These are phyloP conservation scores for Taphrina wiesneri DNA, from an alignment of 1,139 yeast genomes.

Conservation along the genomic window DNA sequence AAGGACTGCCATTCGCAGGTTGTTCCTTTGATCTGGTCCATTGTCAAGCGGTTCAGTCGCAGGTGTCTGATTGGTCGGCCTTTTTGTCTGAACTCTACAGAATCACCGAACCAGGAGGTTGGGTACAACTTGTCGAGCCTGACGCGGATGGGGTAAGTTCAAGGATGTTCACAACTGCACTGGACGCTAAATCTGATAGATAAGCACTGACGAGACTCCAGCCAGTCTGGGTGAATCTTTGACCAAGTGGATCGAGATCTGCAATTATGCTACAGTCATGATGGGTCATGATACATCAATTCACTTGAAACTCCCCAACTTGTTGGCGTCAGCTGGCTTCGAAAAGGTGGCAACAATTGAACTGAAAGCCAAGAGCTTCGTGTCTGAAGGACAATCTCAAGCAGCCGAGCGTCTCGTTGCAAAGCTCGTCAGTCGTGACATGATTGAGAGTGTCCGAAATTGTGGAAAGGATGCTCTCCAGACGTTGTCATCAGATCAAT, in stretches of 20 bases:
- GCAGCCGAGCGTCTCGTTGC: neutral
- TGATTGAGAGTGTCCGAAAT: neutral
- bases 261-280: neutral
- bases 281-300: neutral
- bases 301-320: neutral
- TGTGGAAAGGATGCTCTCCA: slow-evolving; percentile 4
- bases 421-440: neutral
- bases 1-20: neutral
- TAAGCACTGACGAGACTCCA: neutral
- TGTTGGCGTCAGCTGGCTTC: neutral
- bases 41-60: slow-evolving; percentile 4
- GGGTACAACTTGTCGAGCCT: slow-evolving; percentile 2
- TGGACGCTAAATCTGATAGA: neutral
- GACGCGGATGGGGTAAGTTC: neutral
- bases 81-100: neutral
- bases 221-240: neutral
- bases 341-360: neutral
- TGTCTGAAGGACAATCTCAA: neutral
- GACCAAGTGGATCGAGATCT: neutral
- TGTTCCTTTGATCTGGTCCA: neutral
- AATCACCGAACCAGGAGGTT: neutral
- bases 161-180: neutral
- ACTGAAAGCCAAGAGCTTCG: neutral
- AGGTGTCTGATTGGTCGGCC: neutral
- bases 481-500: neutral